Evolutionary conservation across 2,329 filamentous ascomycete species (phyloP), one percentile per base, ranked within the genome.

Genomic region (Aureobasidium sp.): DNA sequence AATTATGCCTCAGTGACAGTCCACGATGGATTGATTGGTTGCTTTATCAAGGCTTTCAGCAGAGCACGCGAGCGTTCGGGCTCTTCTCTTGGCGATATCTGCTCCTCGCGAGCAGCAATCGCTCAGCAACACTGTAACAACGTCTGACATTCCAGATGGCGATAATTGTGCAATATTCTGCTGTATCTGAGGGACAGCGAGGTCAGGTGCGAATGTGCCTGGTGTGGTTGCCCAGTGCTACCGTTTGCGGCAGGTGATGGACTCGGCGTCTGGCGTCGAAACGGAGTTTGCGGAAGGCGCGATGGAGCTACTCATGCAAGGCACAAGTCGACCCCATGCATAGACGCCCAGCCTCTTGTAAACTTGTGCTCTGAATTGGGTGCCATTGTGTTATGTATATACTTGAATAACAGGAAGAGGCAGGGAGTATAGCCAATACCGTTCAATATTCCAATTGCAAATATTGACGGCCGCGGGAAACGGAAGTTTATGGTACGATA

Each of bases 201-300:
- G 22, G 29, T 17, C 11, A 27, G 29, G 8, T 39, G 20, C 11
- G 27, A n/a, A n/a, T 29, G 25, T 31, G 36, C 37, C 25, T 42
- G 29, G 41, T 47, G 31, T 58, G 55, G 55, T 58, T 58, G 55
- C 55, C 42, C 55, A 58, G 55, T 48, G 22, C 22, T 48, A 58
- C 55, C 20, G 55, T 48, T 58, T 48, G 55, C 55, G 31, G 55
- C 42, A 47, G 29, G 42, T 37, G 42, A 37, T 39, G 31, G 27
- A 44, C 55, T 45, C 47, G 53, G 53, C 53, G 41, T 27, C 22
- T 36, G 53, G 42, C 31, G 31, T 20, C 12, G 53, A 45, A 57
- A 57, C 39, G 53, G 41, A 57, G 53, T 31, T 44, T 45, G 53
- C 53, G 39, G 53, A 45, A 45, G 37, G 41, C 12, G 9, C 37